Conservation (phyloP, 805 yeast species). For the Pichia membranifaciens region DNA sequence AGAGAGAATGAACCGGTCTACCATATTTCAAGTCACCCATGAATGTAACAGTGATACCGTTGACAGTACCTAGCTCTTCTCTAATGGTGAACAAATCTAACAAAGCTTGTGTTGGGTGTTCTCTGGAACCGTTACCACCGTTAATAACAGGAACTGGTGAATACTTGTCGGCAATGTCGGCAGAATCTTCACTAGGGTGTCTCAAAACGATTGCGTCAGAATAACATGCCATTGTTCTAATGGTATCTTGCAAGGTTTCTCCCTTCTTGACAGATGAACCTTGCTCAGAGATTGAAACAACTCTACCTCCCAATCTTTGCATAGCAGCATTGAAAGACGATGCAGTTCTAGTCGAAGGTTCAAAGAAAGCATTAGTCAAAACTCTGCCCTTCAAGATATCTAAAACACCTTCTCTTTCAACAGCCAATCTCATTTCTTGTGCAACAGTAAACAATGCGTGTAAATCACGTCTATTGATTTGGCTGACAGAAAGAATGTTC, state of each 20-base stretch:
- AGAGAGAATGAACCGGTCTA: constrained; percentile 95
- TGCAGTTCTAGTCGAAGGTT: constrained; percentile 96
- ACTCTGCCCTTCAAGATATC: constrained; percentile 87
- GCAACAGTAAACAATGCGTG: constrained; percentile 94
- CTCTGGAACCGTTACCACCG: constrained; percentile 97
- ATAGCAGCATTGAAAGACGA: constrained; percentile 98
- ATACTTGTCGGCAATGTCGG: constrained; percentile 90
- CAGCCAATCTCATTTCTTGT: constrained; percentile 94
- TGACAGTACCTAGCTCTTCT: constrained; percentile 97
- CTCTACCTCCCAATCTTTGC: constrained; percentile 99
- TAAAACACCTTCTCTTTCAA: constrained; percentile 91
- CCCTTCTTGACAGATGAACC: constrained; percentile 97
- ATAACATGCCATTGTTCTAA: constrained; percentile 90
- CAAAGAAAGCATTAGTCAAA: constrained; percentile 92
- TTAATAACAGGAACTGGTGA: constrained; percentile 96
- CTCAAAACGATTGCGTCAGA: constrained; percentile 96
- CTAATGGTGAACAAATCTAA: constrained; percentile 96
- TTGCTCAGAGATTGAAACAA: constrained; percentile 76
- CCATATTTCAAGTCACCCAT: constrained; percentile 99
- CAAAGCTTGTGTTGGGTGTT: constrained; percentile 98
- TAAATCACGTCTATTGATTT: constrained; percentile 80
- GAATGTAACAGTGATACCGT: constrained; percentile 95
- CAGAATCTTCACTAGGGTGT: constrained; percentile 91
- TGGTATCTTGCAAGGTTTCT: constrained; percentile 94
- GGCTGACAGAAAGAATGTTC: constrained; percentile 82